These are phyloP conservation scores for Dothideomycetidae sp. DNA, from an alignment of 2,329 filamentous ascomycete genomes.

Conservation along the genomic window DNA sequence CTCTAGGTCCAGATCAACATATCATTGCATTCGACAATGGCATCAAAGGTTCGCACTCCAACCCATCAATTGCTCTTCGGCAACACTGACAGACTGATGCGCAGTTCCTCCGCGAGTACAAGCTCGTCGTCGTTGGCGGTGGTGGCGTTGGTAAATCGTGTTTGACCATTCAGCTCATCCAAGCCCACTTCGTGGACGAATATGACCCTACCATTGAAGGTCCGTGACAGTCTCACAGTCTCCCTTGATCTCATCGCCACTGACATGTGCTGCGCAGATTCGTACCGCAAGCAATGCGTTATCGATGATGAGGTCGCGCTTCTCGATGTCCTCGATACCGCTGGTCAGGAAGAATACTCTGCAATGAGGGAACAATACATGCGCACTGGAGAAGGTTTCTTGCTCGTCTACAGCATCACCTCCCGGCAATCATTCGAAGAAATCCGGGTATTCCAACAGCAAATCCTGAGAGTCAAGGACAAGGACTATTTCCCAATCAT, in stretches of 20 bases:
- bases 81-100: slow-evolving; percentile 2
- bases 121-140: slow-evolving; percentile 80
- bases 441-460: slow-evolving; percentile 96
- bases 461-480: slow-evolving; percentile 96
- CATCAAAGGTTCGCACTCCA: slow-evolving; percentile 12
- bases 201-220: slow-evolving; percentile 99
- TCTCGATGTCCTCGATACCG: slow-evolving; percentile 94
- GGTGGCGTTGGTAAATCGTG: slow-evolving; percentile 99
- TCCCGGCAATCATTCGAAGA: slow-evolving; percentile 96
- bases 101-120: slow-evolving; percentile 40
- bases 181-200: slow-evolving; percentile 95
- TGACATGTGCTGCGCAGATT: slow-evolving; percentile 46
- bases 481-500: slow-evolving; percentile 99
- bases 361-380: slow-evolving; percentile 99
- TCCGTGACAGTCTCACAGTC: slow-evolving; percentile 29
- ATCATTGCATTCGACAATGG: slow-evolving; percentile 7
- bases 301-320: slow-evolving; percentile 97
- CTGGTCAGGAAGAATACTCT: slow-evolving; percentile 97
- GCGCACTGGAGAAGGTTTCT: slow-evolving; percentile 94
- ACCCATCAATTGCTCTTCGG: neutral
- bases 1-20: too few species aligned
- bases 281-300: slow-evolving; percentile 98
- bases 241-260: slow-evolving; percentile 1
- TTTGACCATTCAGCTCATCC: slow-evolving; percentile 75
- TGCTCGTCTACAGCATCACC: slow-evolving; percentile 96